A percentile compares a stretch with the other conserved stretches of the same genome.
Evolutionary conservation across 345 rosid genomes (phyloP).

Genomic region (Gossypium thurberi): DNA sequence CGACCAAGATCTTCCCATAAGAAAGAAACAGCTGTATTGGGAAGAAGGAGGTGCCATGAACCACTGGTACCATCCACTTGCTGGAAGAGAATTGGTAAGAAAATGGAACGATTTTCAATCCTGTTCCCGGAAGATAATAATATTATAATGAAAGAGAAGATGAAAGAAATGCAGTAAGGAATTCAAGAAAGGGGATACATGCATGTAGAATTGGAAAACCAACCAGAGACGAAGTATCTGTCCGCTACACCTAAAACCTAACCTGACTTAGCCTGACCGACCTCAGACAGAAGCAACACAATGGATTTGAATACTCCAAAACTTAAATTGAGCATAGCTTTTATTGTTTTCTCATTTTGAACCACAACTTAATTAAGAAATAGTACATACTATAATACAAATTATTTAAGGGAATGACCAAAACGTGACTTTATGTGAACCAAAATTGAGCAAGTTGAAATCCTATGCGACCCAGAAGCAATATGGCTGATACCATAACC

Average conservation of each 20-base stretch:
- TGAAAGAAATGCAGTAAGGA: slow-evolving; percentile 8
- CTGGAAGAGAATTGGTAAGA: slow-evolving; percentile 71
- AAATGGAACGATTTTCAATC: slow-evolving; percentile 91
- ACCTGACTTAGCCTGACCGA: not conserved
- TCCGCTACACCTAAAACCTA: not conserved
- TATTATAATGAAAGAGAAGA: slow-evolving; percentile 6
- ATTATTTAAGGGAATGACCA: not conserved
- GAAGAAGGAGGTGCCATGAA: slow-evolving; percentile 86
- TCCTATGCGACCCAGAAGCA: not conserved
- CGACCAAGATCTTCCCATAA: slow-evolving; percentile 95
- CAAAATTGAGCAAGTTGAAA: not conserved
- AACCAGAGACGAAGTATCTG: not conserved
- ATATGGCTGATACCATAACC: not conserved
- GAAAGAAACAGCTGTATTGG: slow-evolving; percentile 85
- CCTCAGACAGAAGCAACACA: not conserved
- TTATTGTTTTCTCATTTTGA: not conserved
- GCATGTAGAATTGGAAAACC: not conserved
- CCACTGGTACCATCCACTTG: slow-evolving; percentile 67
- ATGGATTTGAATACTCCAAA: not conserved
- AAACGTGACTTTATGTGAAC: not conserved
- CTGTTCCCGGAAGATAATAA: slow-evolving; percentile 37
- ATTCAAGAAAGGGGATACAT: not conserved
- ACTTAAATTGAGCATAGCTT: not conserved
- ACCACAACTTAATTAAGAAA: not conserved
- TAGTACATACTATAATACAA: not conserved